Base-by-base conservation (phyloP, 495 filamentous ascomycete genomes). In the Aspergillus cavernicola region DNA sequence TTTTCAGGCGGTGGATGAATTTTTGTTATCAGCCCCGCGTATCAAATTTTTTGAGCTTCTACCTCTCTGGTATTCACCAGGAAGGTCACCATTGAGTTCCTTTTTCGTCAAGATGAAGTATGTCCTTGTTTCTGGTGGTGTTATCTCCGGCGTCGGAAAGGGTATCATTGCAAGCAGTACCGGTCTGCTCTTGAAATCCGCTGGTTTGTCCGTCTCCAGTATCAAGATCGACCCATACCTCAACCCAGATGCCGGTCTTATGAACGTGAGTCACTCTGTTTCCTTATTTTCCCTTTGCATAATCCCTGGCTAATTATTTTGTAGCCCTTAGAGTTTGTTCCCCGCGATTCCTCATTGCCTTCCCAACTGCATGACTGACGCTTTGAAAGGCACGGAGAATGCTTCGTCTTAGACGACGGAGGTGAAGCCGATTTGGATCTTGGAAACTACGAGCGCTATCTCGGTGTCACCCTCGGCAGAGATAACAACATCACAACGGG, bases 401-500 rank as follows among this genome's bases (percentile, higher is more conserved):
- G 84, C 47, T 91, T 85, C 56, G 86, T 90, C 19, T 76, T 85
- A 32, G 77, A 85, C 64, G 87, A 90, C 60, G 86, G 87, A 42
- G 88, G 85, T 49, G 90, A 95, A 71, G 82, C 84, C 44, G 93
- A 98, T 69, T 80, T 98, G 10, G 93, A 98, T 68, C 80, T 98
- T 16, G 93, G 93, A 36, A 97, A 97, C 74, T 98, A 98, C 68
- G 92, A 97, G 71, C 79, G 90, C 18, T 89, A 88, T 59, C 79
- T 89, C 39, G 79, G 83, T 55, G 78, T 88, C 50, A 86, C 84
- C 9, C 79, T 95, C 22, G 85, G 79, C 6, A 73, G 82, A 16
- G 88, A 93, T 52, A 87, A 89, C 72, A 96, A 95, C 65, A 93
- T 97, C 70, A 97, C 92, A 19, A 96, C 92, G 9, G 93, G 93